These are phyloP conservation scores for Paralagenidium karlingii DNA, from an alignment of 352 stramenopile genomes.

Conservation along the genomic window DNA sequence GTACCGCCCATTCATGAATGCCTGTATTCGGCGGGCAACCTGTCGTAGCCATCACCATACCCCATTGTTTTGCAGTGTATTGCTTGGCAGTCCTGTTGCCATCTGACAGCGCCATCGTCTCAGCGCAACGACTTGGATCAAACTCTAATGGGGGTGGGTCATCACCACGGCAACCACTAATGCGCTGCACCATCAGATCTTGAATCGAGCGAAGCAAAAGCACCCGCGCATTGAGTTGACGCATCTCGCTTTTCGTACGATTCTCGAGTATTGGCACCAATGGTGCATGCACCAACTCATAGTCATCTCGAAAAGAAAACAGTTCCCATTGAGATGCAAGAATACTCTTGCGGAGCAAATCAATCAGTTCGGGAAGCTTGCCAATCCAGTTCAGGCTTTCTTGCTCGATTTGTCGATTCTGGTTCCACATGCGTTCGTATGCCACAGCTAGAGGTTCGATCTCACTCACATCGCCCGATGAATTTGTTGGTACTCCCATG, in stretches of 20 bases:
- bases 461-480: slow-evolving; percentile 24
- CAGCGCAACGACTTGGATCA: slow-evolving; percentile 71
- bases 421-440: slow-evolving; percentile 65
- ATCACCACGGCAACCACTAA: slow-evolving; percentile 58
- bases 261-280: slow-evolving; percentile 49
- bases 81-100: slow-evolving; percentile 76
- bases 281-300: slow-evolving; percentile 51
- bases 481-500: slow-evolving; percentile 12
- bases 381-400: slow-evolving; percentile 64
- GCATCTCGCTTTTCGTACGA: slow-evolving; percentile 8
- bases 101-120: slow-evolving; percentile 83
- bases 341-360: slow-evolving; percentile 57
- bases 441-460: slow-evolving; percentile 36
- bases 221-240: slow-evolving; percentile 26
- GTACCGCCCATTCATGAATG: slow-evolving; percentile 81
- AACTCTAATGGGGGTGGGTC: slow-evolving; percentile 76
- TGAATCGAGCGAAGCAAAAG: slow-evolving; percentile 69
- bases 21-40: slow-evolving; percentile 73
- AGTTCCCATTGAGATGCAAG: slow-evolving; percentile 31
- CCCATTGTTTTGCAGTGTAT: slow-evolving; percentile 85
- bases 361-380: slow-evolving; percentile 33
- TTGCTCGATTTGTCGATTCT: slow-evolving; percentile 33
- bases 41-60: slow-evolving; percentile 81
- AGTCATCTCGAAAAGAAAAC: slow-evolving; percentile 46
- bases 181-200: slow-evolving; percentile 72